Base-by-base conservation (phyloP, 2,329 filamentous ascomycete species). In the Xylariales sp. region DNA sequence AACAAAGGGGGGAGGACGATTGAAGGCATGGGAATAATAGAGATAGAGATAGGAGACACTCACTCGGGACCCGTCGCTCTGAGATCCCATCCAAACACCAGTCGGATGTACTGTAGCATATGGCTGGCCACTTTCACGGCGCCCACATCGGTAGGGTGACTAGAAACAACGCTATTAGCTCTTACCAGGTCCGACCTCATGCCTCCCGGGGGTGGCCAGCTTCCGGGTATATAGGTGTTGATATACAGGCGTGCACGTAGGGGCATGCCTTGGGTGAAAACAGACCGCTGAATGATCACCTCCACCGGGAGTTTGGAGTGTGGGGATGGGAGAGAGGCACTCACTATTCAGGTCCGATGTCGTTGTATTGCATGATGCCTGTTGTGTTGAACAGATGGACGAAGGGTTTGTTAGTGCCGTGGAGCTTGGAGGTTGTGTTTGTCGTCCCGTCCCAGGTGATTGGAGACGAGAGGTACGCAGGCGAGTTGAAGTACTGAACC, bases 371-470 rank as follows among this genome's bases (percentile, higher is more conserved):
- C 46, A 82, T 51, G 30, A 81, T 74, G 1, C 76, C 76, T 8
- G 67, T 74, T 1, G 73, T 79, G 48, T 79, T 75, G 59, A 82
- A 81, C 47, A 78, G 77, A 49, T 78, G 70, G 20, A 81, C 72
- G 37, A 77, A 81, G 0, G 67, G 65, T 40, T 66, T 49, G 25
- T 50, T 51, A 11, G 52, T 50, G 16, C 41, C 52, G 37, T 59
- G 45, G 2, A 57, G 54, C 3, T 40, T 51, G 17, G 51, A 57
- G 2, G 55, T 65, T 16, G 51, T 59, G 37, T 66, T 64, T 14
- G 55, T 65, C 19, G 57, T 53, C 10, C 56, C 64, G 40, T 70
- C 59, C 53, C 63, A 70, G 8, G 61, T 52, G 7, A 54, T 43
- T 0, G 66, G 64, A 18, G 60, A 59, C 5, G 47, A 48, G 15